Percentiles rank a stretch among this genome's conserved stretches.
These are phyloP conservation scores for Scleroderma bovista DNA, from an alignment of 768 basidiomycete genomes.

Conservation along the genomic window DNA sequence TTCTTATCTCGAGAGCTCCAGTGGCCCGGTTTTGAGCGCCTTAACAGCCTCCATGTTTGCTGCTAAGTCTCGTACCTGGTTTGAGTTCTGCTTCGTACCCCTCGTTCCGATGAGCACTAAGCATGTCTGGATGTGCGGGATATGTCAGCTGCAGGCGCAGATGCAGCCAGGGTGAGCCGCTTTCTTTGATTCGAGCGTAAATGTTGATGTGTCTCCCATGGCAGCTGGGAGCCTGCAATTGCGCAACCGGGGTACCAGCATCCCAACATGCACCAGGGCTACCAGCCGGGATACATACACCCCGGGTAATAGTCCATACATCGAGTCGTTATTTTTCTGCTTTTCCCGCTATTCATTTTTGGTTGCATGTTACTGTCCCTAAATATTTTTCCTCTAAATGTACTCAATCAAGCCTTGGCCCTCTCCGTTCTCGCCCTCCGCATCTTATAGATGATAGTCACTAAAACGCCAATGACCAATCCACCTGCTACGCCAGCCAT, in stretches of 20 bases:
- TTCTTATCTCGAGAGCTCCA: not conserved
- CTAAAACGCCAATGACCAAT: conserved; percentile 31
- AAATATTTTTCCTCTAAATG: not conserved
- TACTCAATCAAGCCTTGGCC: conserved; percentile 4
- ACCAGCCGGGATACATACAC: conserved; percentile 25
- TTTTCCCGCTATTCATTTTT: not conserved
- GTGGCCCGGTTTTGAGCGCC: not conserved
- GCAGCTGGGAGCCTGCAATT: conserved; percentile 32
- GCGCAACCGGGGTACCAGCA: conserved; percentile 33
- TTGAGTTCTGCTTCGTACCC: conserved; percentile 72
- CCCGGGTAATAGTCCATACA: conserved; percentile 7
- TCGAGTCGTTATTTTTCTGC: not conserved
- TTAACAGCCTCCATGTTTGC: conserved; percentile 50
- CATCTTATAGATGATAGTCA: conserved; percentile 12
- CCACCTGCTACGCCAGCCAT: conserved; percentile 29
- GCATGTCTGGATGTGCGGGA: conserved; percentile 65
- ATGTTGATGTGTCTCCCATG: not conserved
- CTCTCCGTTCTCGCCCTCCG: conserved; percentile 5
- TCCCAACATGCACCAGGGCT: conserved; percentile 23
- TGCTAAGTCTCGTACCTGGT: conserved; percentile 66
- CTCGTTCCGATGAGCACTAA: conserved; percentile 58
- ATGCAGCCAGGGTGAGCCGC: conserved; percentile 44
- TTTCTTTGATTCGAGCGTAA: not conserved
- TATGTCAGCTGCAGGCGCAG: conserved; percentile 60
- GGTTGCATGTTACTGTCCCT: not conserved